Evolutionary conservation across 2,329 filamentous ascomycete genomes (phyloP).

Genomic region (Fusarium sp.): DNA sequence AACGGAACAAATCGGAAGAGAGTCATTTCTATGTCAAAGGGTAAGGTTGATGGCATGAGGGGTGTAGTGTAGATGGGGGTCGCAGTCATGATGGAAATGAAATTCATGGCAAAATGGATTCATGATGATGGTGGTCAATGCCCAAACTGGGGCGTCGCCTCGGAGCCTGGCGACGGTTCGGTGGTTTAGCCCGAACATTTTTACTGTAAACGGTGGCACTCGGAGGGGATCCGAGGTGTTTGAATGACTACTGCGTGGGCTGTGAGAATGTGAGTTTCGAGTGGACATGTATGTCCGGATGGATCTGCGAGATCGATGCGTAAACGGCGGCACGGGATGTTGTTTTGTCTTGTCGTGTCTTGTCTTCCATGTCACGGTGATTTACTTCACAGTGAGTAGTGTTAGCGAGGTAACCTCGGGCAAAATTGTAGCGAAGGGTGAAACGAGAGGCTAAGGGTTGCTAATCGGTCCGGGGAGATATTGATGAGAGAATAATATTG

Average conservation of each 20-base stretch:
- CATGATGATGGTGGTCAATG: slow-evolving; percentile 26
- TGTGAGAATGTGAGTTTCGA: background rate
- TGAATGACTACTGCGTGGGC: background rate
- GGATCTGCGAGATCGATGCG: slow-evolving; percentile 7
- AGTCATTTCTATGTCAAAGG: slow-evolving; percentile 1
- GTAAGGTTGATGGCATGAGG: slow-evolving; percentile 20
- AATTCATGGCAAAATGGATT: slow-evolving; percentile 32
- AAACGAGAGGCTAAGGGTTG: slow-evolving; percentile 26
- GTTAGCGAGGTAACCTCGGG: slow-evolving; percentile 9
- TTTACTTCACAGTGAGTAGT: background rate
- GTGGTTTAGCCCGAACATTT: slow-evolving; percentile 15
- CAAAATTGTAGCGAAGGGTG: slow-evolving; percentile 26
- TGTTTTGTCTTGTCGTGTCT: background rate
- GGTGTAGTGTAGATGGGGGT: slow-evolving; percentile 14
- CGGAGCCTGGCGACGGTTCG: slow-evolving; percentile 23
- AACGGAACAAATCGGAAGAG: slow-evolving; percentile 40
- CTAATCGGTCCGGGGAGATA: slow-evolving; percentile 38
- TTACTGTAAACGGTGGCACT: background rate
- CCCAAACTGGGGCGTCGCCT: slow-evolving; percentile 1
- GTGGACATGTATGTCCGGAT: slow-evolving; percentile 37
- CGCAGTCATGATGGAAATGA: slow-evolving; percentile 17
- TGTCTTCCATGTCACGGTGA: background rate
- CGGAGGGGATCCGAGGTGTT: slow-evolving; percentile 31
- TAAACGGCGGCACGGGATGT: slow-evolving; percentile 22
- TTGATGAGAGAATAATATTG: slow-evolving; percentile 3